These are phyloP conservation scores for Heracleum sosnowskyi DNA, from an alignment of 129 eudicot genomes.

Conservation along the genomic window DNA sequence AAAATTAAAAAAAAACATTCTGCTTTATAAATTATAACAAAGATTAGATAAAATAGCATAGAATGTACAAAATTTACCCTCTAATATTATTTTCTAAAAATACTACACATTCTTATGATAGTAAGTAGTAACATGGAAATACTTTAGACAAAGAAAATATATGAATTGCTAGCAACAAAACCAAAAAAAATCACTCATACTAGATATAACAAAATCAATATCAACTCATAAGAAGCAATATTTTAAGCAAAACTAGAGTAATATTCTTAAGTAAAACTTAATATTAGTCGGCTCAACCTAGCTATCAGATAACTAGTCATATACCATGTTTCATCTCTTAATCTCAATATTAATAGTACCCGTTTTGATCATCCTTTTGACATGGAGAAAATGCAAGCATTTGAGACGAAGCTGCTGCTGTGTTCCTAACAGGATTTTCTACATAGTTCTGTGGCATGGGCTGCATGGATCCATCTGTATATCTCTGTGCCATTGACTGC, in stretches of 20 bases:
- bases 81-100: no score
- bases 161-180: not conserved
- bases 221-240: not conserved
- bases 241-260: not conserved
- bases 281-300: not conserved
- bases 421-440: not conserved
- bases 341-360: not conserved
- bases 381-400: not conserved
- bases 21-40: no score
- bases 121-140: no score
- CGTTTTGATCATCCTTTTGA: not conserved
- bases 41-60: no score
- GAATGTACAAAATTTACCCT: not conserved
- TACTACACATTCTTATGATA: not conserved
- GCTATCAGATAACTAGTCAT: not conserved
- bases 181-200: not conserved
- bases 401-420: not conserved
- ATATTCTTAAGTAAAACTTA: not conserved
- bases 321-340: not conserved
- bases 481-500: not conserved
- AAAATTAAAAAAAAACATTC: no score
- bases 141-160: not conserved
- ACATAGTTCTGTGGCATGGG: not conserved
- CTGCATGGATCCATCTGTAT: not conserved
- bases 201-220: not conserved